Base-by-base conservation (phyloP, 169 alveolate species). In the Plasmodium gaboni region DNA sequence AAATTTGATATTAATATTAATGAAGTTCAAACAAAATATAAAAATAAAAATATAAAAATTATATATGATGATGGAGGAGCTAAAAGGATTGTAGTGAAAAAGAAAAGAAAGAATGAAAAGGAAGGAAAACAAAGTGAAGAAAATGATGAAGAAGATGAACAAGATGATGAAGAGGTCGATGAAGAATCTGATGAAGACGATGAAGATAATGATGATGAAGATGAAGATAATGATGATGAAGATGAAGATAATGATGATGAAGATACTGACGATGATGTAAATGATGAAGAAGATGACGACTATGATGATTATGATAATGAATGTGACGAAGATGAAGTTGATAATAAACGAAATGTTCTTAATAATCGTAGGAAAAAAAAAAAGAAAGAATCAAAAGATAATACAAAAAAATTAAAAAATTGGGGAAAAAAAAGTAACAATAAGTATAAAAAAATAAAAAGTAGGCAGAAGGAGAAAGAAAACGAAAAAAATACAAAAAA, bases 41-140 rank as follows among this genome's bases (percentile, higher is more conserved):
- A 80, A 67, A 80, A 80, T 67, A 67, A 80, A 70, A 80, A 80
- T 42, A 80, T 80, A 51, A 80, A 80, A 80, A 80, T 80, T 67
- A 80, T 80, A 32, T 80, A 80, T 70, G 90, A 65, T 61, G 70
- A 68, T 80, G 90, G 71, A 13, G 5, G 53, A 10, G 15, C 90
- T 15, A 80, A 80, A 61, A 65, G 51, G 55, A 55, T 53, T 44
- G 57, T 65, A 24, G 60, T 65, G n/a, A 53, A 64, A 26, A 60
- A 59, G 44, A 24, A 65, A 24, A 80, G 28, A 55, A 80, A 46
- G 44, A 68, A 53, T 17, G 38, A 15, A 1, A 26, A 12, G n/a
- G 13, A 42, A 32, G 51, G 50, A 26, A 32, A 32, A 32, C 61
- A 17, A 17, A 50, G 9, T 12, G 73, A 59, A 28, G 73, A 15